Conservation (phyloP, 495 filamentous ascomycete genomes). For the Xylaria flabelliformis region DNA sequence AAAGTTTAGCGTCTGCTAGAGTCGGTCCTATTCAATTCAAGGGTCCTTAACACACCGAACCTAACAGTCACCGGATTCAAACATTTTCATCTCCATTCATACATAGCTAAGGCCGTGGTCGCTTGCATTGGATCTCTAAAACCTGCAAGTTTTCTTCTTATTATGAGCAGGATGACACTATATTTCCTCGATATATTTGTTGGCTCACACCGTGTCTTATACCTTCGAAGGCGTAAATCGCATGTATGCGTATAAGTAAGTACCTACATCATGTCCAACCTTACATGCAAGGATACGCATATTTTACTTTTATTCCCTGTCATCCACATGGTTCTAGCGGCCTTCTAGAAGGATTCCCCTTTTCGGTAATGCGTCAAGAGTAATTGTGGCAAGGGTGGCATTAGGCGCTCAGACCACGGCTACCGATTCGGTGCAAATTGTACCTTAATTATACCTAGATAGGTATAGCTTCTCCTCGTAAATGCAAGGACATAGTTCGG, state of each 20-base stretch:
- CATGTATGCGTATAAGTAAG: too few species aligned
- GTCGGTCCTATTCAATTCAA: conserved; percentile 20
- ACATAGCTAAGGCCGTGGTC: not conserved
- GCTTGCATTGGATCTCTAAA: not conserved
- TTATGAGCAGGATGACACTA: not conserved
- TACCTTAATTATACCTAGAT: not conserved
- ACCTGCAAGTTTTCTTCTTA: not conserved
- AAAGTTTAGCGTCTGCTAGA: not conserved
- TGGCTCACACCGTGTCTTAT: not conserved
- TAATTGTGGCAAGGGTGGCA: not conserved
- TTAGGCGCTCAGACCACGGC: not conserved
- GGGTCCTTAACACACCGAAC: not conserved
- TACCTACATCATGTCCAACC: not conserved
- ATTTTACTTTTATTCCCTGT: conserved; percentile 14
- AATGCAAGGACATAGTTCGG: not conserved
- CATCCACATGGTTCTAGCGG: conserved; percentile 26
- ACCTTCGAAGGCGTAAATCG: too few species aligned
- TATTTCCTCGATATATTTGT: not conserved
- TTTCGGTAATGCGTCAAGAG: not conserved
- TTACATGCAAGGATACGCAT: not conserved
- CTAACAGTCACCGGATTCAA: not conserved
- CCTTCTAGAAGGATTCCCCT: conserved; percentile 25
- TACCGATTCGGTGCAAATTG: not conserved
- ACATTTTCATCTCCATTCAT: not conserved
- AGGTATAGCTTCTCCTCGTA: not conserved